phyloP scores from a whole-genome alignment of 177 flowering plant species.

The Telopea speciosissima region DNA sequence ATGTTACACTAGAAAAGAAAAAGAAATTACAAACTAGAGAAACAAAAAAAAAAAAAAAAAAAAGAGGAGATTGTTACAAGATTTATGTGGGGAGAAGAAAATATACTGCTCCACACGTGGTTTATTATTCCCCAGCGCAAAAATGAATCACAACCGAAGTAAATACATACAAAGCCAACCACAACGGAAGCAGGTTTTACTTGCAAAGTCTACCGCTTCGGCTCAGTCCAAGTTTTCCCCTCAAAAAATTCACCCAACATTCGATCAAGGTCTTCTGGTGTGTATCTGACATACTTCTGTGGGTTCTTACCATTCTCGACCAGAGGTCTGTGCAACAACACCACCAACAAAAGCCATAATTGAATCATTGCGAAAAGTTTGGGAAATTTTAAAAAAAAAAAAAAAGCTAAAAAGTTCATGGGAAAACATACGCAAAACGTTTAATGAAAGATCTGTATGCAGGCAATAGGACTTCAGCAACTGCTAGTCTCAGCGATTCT shows the following conservation, averaged over 20 bases:
- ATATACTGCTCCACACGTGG: neutral
- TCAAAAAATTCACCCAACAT: slow-evolving; percentile 92
- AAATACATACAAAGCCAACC: slow-evolving; percentile 3
- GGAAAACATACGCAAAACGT: slow-evolving; percentile 62
- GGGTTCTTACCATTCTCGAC: slow-evolving; percentile 85
- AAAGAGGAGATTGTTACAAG: neutral
- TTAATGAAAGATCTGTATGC: slow-evolving; percentile 80
- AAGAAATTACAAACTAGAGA: too few relatives aligned
- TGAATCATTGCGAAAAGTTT: neutral
- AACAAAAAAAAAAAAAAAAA: neutral
- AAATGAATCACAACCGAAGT: slow-evolving; percentile 12
- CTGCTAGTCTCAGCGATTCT: slow-evolving; percentile 89
- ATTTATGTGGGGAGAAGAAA: neutral
- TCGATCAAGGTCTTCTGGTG: slow-evolving; percentile 78
- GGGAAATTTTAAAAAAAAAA: neutral
- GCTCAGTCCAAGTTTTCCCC: slow-evolving; percentile 78
- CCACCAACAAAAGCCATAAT: neutral
- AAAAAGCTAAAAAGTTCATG: neutral
- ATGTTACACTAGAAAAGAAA: too few relatives aligned
- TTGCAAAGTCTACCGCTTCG: slow-evolving; percentile 36
- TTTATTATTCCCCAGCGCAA: neutral
- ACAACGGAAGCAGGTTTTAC: slow-evolving; percentile 2
- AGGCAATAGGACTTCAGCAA: slow-evolving; percentile 93
- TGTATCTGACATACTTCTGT: slow-evolving; percentile 66
- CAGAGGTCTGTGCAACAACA: slow-evolving; percentile 54